Evolutionary conservation across 176 grass and related monocot species (phyloP), one percentile per base, ranked within the genome.

Genomic region (Oryza nivara): DNA sequence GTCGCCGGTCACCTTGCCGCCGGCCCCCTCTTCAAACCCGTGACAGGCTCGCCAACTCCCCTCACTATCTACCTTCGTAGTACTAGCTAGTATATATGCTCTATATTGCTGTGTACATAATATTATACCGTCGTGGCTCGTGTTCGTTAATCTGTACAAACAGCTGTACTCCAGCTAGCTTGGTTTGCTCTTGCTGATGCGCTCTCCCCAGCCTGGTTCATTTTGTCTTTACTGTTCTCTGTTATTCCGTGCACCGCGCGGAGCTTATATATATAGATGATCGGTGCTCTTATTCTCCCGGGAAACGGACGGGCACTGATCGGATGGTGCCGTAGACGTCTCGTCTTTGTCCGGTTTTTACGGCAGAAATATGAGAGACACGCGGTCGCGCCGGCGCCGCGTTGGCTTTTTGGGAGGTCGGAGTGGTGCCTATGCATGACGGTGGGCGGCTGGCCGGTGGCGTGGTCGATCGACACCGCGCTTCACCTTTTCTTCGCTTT

Each of bases 31-130:
- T n/a, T 11, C 52, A 52, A 4, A 35, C 40, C 38, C 70, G 11
- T 89, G 52, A 84, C 77, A 84, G 82, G 69, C 81, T 79, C 76
- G 61, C 36, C 36, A 41, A 5, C 36, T 73, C 66, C 48, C 67
- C 81, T 12, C 49, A 45, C 43, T 34, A 7, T 58, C 19, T 58
- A n/a, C 54, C 54, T 58, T n/a, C 16, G 19, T 20, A 43, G 41
- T 43, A 43, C 7, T 43, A 38, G 5, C 36, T 38, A 38, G 35
- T 38, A 38, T 38, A 38, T 38, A 58, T 58, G 30, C 19, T 63
- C 67, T 19, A 17, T 20, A 17, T 56, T 79, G 17, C 67, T 30
- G 11, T 49, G 68, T 38, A 64, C 38, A 63, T n/a, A 36, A 20
- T 17, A 41, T 78, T 25, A 20, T 52, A 35, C 3, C 11, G 23